Evolutionary conservation across 2,329 filamentous ascomycete genomes (phyloP).

Genomic region (Ophiostoma tasmaniense): DNA sequence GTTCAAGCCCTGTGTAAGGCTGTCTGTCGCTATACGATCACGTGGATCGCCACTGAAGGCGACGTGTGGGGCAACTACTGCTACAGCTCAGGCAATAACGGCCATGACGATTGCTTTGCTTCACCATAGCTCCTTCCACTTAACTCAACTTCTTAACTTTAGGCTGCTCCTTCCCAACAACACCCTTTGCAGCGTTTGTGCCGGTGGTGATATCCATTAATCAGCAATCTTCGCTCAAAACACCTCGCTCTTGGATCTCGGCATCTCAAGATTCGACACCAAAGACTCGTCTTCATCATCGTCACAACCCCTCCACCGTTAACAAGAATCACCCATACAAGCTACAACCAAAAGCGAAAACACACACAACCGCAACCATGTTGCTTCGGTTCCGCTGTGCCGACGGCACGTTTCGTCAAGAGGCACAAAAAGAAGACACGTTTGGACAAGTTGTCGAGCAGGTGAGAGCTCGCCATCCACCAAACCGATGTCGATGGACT

Average conservation of each 20-base stretch:
- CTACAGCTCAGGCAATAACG: neutral
- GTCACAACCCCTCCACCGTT: neutral
- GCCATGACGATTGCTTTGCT: neutral
- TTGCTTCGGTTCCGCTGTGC: slow-evolving; percentile 81
- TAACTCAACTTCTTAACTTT: neutral
- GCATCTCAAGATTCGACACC: neutral
- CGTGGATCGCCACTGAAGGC: neutral
- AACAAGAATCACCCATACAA: neutral
- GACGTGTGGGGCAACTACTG: neutral
- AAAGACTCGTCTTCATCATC: neutral
- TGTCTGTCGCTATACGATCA: neutral
- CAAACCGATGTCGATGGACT: neutral
- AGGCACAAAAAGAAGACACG: slow-evolving; percentile 62
- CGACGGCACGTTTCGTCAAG: slow-evolving; percentile 86
- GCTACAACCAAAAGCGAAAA: neutral
- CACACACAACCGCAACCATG: slow-evolving; percentile 43
- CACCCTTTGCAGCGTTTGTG: neutral
- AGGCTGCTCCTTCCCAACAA: neutral
- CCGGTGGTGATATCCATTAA: neutral
- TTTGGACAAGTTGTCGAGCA: slow-evolving; percentile 55
- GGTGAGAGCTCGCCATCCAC: slow-evolving; percentile 30
- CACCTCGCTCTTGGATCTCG: neutral
- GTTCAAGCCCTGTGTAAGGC: neutral
- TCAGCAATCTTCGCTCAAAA: neutral
- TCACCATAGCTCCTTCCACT: neutral